These are phyloP conservation scores for Xerocomus spinulosus DNA, from an alignment of 768 basidiomycete genomes.

Conservation along the genomic window DNA sequence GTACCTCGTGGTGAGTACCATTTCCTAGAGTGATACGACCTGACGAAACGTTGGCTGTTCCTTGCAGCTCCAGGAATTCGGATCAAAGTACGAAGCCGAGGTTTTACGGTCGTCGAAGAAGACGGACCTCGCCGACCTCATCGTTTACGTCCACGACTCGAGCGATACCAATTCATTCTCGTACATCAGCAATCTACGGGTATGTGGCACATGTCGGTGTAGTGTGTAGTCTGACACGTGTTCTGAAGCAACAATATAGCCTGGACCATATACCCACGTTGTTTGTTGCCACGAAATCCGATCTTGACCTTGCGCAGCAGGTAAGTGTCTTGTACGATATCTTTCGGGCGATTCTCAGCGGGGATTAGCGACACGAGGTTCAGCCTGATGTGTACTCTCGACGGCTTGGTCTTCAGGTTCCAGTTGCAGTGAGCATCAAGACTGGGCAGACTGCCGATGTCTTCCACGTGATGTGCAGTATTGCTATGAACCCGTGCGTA, in stretches of 20 bases:
- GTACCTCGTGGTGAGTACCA: slow-evolving; percentile 81
- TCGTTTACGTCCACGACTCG: slow-evolving; percentile 94
- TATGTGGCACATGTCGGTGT: slow-evolving; percentile 35
- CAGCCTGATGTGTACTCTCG: slow-evolving; percentile 97
- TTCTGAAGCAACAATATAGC: slow-evolving; percentile 87
- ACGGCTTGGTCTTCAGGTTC: slow-evolving; percentile 83
- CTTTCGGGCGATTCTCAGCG: slow-evolving; percentile 2
- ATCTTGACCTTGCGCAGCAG: slow-evolving; percentile 94
- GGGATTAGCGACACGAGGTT: slow-evolving; percentile 83
- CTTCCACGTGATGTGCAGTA: slow-evolving; percentile 78
- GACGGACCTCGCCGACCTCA: slow-evolving; percentile 88
- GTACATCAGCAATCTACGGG: slow-evolving; percentile 94
- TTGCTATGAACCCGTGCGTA: slow-evolving; percentile 85
- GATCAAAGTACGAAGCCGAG: slow-evolving; percentile 92
- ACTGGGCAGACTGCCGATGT: slow-evolving; percentile 82
- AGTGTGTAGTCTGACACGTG: slow-evolving; percentile 13
- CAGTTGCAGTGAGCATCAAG: slow-evolving; percentile 90
- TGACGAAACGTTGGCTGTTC: neutral
- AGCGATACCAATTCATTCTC: slow-evolving; percentile 99
- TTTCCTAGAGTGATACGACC: slow-evolving; percentile 32
- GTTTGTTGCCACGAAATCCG: slow-evolving; percentile 98
- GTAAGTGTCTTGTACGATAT: slow-evolving; percentile 35
- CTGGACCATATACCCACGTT: slow-evolving; percentile 92
- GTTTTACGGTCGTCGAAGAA: slow-evolving; percentile 85
- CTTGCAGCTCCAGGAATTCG: slow-evolving; percentile 89